Evolutionary conservation across 2,329 filamentous ascomycete species (phyloP), one percentile per base, ranked within the genome.

Genomic region (Myriosclerotinia scirpicola): DNA sequence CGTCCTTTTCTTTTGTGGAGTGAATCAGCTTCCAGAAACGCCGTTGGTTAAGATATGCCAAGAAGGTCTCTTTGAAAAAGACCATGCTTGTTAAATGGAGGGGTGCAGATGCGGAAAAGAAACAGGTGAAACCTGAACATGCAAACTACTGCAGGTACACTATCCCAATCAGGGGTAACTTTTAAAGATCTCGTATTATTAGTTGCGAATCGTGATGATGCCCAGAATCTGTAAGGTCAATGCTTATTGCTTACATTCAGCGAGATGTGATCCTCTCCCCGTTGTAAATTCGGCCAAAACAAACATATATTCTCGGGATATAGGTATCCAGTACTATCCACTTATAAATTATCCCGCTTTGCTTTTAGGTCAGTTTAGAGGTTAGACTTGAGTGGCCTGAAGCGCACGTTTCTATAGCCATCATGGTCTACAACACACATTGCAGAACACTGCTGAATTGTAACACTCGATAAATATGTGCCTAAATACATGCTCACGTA

Each of bases 111-210:
- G 44, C 44, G 30, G 58, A 50, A 60, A 46, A 46, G 46, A 34
- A 40, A 59, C n/a, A 64, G 20, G 34, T 65, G 63, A 65, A 65
- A 65, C 63, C 14, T 65, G 53, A 30, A 36, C 8, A 40, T 38
- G 42, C 30, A 53, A 65, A 48, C 63, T 65, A 65, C 53, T 65
- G 63, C 63, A 65, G 54, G 63, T 65, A 65, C 54, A 59, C 42
- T 26, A 17, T 59, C 34, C 54, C 30, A 52, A 42, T 65, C 54
- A 65, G 63, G 63, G 63, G 63, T 40, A 40, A 50, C n/a, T 50
- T 20, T 4, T 17, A 5, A 36, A 48, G 26, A 60, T 17, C 53
- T 59, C 42, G 62, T 64, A 64, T 59, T 26, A 26, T 40, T 42
- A 50, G 62, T 64, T 42, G 50, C 46, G 40, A n/a, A 46, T 46